Evolutionary conservation across 2,329 filamentous ascomycete species (phyloP).

Genomic region (Calonectria honghensis): DNA sequence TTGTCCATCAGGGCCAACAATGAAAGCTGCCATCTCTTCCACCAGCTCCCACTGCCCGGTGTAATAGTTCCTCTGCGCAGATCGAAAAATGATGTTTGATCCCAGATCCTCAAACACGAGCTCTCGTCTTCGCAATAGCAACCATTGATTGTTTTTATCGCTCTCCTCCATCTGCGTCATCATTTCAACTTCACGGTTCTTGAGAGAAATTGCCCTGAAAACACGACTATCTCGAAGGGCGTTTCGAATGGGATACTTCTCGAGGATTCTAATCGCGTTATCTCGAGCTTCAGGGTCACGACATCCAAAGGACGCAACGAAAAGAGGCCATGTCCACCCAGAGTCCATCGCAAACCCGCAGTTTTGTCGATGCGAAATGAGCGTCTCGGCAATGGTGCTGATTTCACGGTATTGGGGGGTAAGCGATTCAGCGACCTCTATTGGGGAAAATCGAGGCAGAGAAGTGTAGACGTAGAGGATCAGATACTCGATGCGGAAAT

Average conservation of each 20-base stretch:
- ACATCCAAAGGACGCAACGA: conserved; percentile 64
- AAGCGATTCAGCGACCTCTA: conserved; percentile 60
- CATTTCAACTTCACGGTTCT: conserved; percentile 61
- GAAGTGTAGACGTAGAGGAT: conserved; percentile 63
- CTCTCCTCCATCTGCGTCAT: conserved; percentile 58
- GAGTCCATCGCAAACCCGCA: conserved; percentile 68
- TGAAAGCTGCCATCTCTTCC: conserved; percentile 61
- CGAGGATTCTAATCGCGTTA: conserved; percentile 64
- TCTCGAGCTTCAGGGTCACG: conserved; percentile 62
- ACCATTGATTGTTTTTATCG: conserved; percentile 60
- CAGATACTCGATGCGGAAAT: conserved; percentile 66
- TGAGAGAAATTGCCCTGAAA: conserved; percentile 62
- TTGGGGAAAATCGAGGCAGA: conserved; percentile 61
- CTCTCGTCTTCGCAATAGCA: conserved; percentile 61
- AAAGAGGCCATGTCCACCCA: conserved; percentile 67
- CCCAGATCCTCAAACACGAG: conserved; percentile 63
- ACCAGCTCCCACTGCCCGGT: conserved; percentile 61
- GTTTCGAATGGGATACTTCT: conserved; percentile 64
- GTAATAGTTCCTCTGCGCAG: conserved; percentile 55
- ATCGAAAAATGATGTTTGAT: conserved; percentile 61
- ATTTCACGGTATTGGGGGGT: conserved; percentile 67
- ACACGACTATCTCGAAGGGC: conserved; percentile 65
- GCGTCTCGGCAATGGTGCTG: conserved; percentile 60
- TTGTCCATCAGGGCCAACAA: conserved; percentile 55
- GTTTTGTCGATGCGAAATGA: conserved; percentile 60